Conservation (phyloP, 2,329 filamentous ascomycete genomes). For the Orbilia javanica region DNA sequence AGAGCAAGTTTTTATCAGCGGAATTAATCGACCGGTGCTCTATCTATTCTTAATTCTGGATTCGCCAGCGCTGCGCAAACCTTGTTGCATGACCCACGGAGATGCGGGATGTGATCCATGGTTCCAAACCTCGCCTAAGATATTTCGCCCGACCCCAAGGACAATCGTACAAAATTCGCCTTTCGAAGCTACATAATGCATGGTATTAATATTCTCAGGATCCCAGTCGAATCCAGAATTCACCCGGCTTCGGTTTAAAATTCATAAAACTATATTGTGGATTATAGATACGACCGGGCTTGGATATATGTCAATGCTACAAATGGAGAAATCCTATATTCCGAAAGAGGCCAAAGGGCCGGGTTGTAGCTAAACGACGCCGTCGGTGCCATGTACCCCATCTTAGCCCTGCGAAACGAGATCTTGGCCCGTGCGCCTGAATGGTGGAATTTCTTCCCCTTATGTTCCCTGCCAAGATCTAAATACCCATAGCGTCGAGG, state of each 20-base stretch:
- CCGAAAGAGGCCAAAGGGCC: neutral
- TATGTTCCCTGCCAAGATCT: constrained; percentile 31
- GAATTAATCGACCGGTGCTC: neutral
- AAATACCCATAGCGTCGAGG: constrained; percentile 13
- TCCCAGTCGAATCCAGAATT: neutral
- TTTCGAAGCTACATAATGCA: neutral
- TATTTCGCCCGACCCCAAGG: neutral
- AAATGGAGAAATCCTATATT: neutral
- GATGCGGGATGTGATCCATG: constrained; percentile 43
- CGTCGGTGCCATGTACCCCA: neutral
- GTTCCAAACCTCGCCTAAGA: constrained; percentile 30
- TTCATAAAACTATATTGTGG: neutral
- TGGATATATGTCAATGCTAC: too few species aligned
- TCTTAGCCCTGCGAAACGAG: neutral
- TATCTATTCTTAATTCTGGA: too few species aligned
- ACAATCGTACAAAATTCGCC: neutral
- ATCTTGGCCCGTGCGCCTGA: constrained; percentile 29
- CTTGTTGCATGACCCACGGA: constrained; percentile 24
- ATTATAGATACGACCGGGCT: neutral
- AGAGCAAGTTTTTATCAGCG: too few species aligned
- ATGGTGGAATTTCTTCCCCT: constrained; percentile 36
- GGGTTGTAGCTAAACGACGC: constrained; percentile 11
- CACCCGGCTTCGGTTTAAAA: constrained; percentile 24
- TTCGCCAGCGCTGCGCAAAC: neutral
- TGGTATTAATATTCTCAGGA: too few species aligned